Evolutionary conservation across 169 alveolate species (phyloP), one percentile per base, ranked within the genome.

Genomic region (Plasmodium reichenowi): DNA sequence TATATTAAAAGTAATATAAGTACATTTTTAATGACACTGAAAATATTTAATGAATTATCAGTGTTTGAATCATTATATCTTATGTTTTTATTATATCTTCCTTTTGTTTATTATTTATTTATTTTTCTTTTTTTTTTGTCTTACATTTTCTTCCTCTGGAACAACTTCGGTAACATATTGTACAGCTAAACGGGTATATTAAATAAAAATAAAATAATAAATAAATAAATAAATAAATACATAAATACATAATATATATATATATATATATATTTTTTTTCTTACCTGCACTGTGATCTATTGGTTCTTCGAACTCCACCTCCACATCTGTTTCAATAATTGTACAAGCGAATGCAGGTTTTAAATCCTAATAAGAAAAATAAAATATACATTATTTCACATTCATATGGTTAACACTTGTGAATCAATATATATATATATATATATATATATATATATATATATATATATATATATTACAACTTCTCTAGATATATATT

Each of bases 311-410:
- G 94, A 98, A 98, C 64, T 98, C 99, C 5, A 98, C 99, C 67
- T 96, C 98, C 45, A 97, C 95, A 91, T 98, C 99, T 29, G 99
- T 97, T 93, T 98, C 98, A n/a, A 98, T 95, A 12, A 97, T 98
- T 56, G 97, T 96, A 68, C 98, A 97, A 9, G 98, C 98, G 73
- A 95, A 88, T 4, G 94, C 94, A n/a, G 99, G 99, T 67, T 95
- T 96, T 62, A 96, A 93, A 43, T 96, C 95, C 96, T 92, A 62
- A 56, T 56, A 62, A n/a, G 43, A 52, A 43, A 64, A 52, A 54
- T 0, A 32, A 70, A 43, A 70, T 38, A 45, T 3, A 15, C 50
- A 70, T 9, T 4, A 2, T 10, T 50, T 12, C 13, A 22, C 47
- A 48, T 10, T n/a, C 50, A 76, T 12, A 67, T 56, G 22, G 6